Evolutionary conservation across 768 basidiomycete species (phyloP).

Genomic region (Pulveroboletus frians): DNA sequence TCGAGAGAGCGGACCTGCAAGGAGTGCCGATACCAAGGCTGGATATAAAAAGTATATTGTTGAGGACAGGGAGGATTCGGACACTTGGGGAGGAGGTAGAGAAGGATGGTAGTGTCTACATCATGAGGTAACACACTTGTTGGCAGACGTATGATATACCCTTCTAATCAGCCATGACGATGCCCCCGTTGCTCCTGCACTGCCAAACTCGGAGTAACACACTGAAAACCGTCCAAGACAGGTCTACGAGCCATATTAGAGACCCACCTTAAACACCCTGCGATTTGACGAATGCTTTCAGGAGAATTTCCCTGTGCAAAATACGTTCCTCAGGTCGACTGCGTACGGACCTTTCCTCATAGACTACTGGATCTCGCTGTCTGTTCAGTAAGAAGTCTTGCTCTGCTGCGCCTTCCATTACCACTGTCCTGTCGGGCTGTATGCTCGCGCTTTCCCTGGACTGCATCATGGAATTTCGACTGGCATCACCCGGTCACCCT

Average conservation of each 20-base stretch:
- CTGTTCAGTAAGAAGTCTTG: neutral
- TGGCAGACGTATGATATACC: neutral
- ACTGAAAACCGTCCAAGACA: no score
- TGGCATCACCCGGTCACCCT: neutral
- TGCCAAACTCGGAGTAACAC: no score
- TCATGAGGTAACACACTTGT: constrained; percentile 1
- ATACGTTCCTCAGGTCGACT: no score
- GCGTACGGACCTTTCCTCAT: neutral
- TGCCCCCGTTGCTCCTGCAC: no score
- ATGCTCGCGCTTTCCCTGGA: neutral
- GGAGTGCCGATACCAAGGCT: constrained; percentile 7
- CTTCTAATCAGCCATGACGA: no score
- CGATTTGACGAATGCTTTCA: no score
- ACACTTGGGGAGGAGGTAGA: constrained; percentile 13
- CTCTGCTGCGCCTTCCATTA: neutral
- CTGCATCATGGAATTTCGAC: neutral
- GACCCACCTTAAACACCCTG: no score
- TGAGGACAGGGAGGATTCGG: constrained; percentile 29
- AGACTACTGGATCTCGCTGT: neutral
- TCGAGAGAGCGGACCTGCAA: constrained; percentile 8
- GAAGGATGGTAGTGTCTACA: constrained; percentile 22
- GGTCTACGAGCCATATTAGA: no score
- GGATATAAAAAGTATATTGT: constrained; percentile 6
- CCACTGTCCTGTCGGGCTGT: neutral
- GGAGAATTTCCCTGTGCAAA: no score